Evolutionary conservation across 768 basidiomycete genomes (phyloP), one percentile per base, ranked within the genome.

Genomic region (Collybia sp.): DNA sequence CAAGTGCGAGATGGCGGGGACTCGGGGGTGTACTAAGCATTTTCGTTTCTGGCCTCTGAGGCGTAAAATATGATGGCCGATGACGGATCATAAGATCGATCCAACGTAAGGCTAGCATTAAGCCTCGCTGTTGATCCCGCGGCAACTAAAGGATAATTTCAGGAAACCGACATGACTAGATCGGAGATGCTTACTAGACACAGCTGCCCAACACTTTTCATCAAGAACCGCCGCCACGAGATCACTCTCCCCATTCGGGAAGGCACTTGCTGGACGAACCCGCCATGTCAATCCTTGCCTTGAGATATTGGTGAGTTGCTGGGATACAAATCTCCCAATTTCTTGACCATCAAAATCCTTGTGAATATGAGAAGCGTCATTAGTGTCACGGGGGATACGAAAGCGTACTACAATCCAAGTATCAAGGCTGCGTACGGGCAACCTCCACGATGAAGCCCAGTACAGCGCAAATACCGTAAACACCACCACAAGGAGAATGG

Each of bases 351-450:
- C 79, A 50, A 78, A 79, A 55, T 80, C 77, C 76, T 5, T 25
- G 43, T 54, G 25, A 51, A 44, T 10, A 6, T 10, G 3, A 36
- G 19, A 42, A n/a, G 13, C 20, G 8, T 4, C 17, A 36, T 19
- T 15, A 40, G n/a, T 2, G 1, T 17, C 8, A 19, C 31, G 42
- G 18, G 31, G 39, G 12, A 30, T 31, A 36, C 8, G 5, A 15
- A 42, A 36, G 17, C 78, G 42, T 47, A 83, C 82, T 18, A 84
- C 74, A 0, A 84, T 68, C 69, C 73, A 82, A 1, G 77, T 80
- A n/a, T 68, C 56, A 18, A 85, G 54, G 17, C 73, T 72, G 33
- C 66, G 59, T 0, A 49, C 68, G 30, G 61, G 69, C 11, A 68
- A 68, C 44, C 68, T 69, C 63, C 78, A 79, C 3, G 79, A 58